Conservation (phyloP, 2,329 filamentous ascomycete species). For the Monilinia fructicola region DNA sequence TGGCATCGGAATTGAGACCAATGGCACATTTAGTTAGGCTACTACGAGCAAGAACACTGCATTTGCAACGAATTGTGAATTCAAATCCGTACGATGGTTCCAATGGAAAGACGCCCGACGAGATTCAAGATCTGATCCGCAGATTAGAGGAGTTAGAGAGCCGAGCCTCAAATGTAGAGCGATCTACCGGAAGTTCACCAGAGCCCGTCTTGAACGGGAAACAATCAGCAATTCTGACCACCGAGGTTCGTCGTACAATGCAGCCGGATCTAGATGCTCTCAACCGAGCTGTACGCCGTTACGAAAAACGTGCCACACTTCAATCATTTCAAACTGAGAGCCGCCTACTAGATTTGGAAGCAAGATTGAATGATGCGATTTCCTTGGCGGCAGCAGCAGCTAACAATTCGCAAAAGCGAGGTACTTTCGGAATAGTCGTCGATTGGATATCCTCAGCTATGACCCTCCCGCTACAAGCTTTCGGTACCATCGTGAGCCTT, state of each 20-base stretch:
- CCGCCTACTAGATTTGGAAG: conserved; percentile 69
- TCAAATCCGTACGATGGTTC: conserved; percentile 49
- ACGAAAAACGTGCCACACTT: conserved; percentile 83
- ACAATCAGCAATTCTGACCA: conserved; percentile 45
- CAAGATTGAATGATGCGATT: conserved; percentile 72
- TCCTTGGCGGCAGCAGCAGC: conserved; percentile 77
- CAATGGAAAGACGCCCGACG: conserved; percentile 34
- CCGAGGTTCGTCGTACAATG: conserved; percentile 63
- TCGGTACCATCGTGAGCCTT: conserved; percentile 31
- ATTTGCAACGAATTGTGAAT: conserved; percentile 73
- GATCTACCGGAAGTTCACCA: conserved; percentile 29
- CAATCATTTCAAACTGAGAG: conserved; percentile 74
- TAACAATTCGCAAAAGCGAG: conserved; percentile 37
- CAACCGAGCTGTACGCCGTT: conserved; percentile 82
- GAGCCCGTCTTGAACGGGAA: conserved; percentile 43
- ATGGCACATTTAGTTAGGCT: conserved; percentile 79
- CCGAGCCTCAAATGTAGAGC: conserved; percentile 47
- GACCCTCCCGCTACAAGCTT: conserved; percentile 36
- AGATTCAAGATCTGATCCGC: conserved; percentile 58
- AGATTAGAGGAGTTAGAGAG: conserved; percentile 71
- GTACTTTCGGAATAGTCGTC: conserved; percentile 31
- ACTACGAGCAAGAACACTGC: conserved; percentile 73
- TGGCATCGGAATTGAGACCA: conserved; percentile 83
- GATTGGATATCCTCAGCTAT: conserved; percentile 37
- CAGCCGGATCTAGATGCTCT: conserved; percentile 85